These are phyloP conservation scores for Paracoccidioides lutzii DNA, from an alignment of 2,329 filamentous ascomycete genomes.

Conservation along the genomic window DNA sequence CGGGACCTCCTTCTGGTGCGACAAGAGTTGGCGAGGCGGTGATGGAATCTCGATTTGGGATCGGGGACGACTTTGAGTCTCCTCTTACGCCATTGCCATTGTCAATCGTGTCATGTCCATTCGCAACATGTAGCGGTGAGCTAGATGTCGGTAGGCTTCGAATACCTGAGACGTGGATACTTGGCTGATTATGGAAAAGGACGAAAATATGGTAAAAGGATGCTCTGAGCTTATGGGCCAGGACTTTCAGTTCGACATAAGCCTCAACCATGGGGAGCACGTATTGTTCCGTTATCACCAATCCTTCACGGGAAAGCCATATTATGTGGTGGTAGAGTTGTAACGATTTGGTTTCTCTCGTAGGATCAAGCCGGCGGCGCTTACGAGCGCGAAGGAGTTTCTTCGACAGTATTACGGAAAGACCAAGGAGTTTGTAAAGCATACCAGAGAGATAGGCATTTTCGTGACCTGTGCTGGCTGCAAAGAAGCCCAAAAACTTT, in stretches of 20 bases:
- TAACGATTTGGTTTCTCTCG: conserved; percentile 64
- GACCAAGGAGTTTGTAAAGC: conserved; percentile 79
- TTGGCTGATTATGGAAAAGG: conserved; percentile 83
- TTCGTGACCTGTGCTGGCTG: conserved; percentile 61
- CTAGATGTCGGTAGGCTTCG: conserved; percentile 23
- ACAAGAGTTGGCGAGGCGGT: conserved; percentile 33
- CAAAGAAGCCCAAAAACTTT: conserved; percentile 86
- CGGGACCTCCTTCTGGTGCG: conserved; percentile 46
- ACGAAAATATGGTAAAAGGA: conserved; percentile 97
- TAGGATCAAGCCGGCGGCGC: conserved; percentile 65
- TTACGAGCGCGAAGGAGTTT: conserved; percentile 74
- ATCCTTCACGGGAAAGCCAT: conserved; percentile 85
- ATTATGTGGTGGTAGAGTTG: conserved; percentile 83
- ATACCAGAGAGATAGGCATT: conserved; percentile 63
- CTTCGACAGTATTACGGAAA: conserved; percentile 76
- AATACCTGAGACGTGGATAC: conserved; percentile 51
- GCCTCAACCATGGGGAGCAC: conserved; percentile 72
- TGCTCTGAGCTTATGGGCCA: conserved; percentile 81
- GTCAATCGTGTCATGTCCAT: conserved; percentile 13
- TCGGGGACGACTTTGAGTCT: conserved; percentile 6
- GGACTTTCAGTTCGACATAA: conserved; percentile 71
- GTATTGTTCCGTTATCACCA: conserved; percentile 73
- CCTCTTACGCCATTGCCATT: background rate
- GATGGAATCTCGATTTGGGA: conserved; percentile 25
- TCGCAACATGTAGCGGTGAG: conserved; percentile 15